A percentile compares a stretch with the other conserved stretches of the same genome.
phyloP scores from a whole-genome alignment of 1,284 basidiomycete species.

The Irpex sp. region DNA sequence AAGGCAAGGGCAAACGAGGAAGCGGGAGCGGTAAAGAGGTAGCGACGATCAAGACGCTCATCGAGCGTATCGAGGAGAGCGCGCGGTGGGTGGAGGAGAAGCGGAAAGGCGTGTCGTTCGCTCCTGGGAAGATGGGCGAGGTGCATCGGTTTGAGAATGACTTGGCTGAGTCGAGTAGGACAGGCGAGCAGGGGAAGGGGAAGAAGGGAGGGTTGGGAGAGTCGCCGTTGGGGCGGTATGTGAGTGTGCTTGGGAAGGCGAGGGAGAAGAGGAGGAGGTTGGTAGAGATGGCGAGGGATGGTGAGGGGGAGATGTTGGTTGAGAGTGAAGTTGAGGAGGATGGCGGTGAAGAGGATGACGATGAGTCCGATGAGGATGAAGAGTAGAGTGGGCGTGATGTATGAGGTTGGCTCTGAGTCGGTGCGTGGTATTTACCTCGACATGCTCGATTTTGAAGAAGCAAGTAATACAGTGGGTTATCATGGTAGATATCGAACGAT shows the following conservation, averaged over 20 bases:
- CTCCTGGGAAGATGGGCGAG: conserved; percentile 64
- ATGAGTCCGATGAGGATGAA: neutral
- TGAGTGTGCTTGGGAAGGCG: conserved; percentile 78
- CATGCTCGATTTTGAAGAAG: no score
- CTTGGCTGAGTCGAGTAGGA: no score
- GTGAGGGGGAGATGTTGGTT: neutral
- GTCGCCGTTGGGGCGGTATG: conserved; percentile 76
- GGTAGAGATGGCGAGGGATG: conserved; percentile 66
- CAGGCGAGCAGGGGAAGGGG: conserved; percentile 45
- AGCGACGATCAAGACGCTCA: conserved; percentile 43
- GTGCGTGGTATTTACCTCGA: no score
- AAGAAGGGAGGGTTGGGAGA: conserved; percentile 52
- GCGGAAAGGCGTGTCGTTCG: conserved; percentile 68
- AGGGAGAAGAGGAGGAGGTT: conserved; percentile 73
- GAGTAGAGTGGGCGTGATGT: neutral
- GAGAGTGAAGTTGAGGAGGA: neutral
- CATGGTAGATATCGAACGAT: neutral
- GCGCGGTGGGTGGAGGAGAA: conserved; percentile 72
- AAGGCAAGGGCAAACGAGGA: conserved; percentile 44
- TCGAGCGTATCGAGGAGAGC: conserved; percentile 85
- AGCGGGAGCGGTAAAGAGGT: conserved; percentile 44
- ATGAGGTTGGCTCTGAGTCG: neutral
- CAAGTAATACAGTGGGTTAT: no score
- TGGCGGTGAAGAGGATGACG: conserved; percentile 3
- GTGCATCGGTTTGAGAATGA: conserved; percentile 49